Conservation (phyloP, 2,329 filamentous ascomycete genomes). For the Epichloe scottii region DNA sequence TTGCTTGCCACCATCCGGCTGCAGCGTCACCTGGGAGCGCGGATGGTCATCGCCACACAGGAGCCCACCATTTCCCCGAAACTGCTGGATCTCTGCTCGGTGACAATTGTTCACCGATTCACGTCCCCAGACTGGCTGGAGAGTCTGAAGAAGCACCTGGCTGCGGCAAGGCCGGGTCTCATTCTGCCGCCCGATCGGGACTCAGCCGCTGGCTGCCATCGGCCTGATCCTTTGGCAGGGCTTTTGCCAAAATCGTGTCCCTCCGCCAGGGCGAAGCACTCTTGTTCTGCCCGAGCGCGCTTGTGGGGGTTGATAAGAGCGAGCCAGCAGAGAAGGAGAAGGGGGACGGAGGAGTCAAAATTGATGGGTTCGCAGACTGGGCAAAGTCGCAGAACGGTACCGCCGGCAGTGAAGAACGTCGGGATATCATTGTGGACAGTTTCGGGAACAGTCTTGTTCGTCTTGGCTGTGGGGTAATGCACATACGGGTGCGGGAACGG, state of each 20-base stretch:
- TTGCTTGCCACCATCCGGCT: constrained; percentile 53
- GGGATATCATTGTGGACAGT: not conserved
- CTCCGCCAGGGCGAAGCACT: constrained; percentile 33
- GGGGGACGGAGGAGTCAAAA: not conserved
- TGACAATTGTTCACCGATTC: constrained; percentile 64
- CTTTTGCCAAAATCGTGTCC: constrained; percentile 28
- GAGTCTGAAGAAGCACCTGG: constrained; percentile 32
- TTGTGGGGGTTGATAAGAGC: constrained; percentile 15
- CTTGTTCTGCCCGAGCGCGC: constrained; percentile 32
- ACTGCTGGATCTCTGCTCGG: constrained; percentile 57
- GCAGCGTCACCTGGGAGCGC: constrained; percentile 55
- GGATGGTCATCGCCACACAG: constrained; percentile 63
- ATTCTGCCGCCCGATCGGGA: not conserved
- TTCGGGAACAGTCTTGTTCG: not conserved
- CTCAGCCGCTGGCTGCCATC: not conserved
- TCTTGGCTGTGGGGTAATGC: constrained; percentile 26
- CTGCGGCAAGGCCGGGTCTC: constrained; percentile 12
- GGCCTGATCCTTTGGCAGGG: constrained; percentile 9
- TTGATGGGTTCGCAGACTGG: not conserved
- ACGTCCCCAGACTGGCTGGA: constrained; percentile 51
- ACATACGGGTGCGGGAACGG: constrained; percentile 27
- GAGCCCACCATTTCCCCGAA: constrained; percentile 59
- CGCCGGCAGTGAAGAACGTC: not conserved
- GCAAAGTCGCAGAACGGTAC: not conserved
- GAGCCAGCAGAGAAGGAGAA: not conserved